Percentiles rank a stretch among this genome's conserved stretches.
These are phyloP conservation scores for Xerocomus potaroensis DNA, from an alignment of 768 basidiomycete genomes.

Conservation along the genomic window DNA sequence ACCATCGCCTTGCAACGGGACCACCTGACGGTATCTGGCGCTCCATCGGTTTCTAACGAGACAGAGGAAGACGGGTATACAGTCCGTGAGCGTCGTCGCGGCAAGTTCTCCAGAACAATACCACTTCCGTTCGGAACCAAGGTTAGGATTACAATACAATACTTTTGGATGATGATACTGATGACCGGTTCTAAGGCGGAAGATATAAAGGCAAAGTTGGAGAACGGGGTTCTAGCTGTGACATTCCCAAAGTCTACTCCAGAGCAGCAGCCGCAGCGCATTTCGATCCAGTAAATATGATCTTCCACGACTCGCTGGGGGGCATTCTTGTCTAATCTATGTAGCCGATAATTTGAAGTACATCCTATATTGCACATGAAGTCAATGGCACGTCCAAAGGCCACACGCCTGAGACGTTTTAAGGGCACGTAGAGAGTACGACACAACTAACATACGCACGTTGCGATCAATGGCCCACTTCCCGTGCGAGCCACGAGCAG, in stretches of 20 bases:
- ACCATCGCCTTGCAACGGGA: constrained; percentile 44
- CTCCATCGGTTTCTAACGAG: constrained; percentile 30
- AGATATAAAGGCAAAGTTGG: constrained; percentile 45
- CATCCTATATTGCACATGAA: too few species aligned
- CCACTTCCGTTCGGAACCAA: constrained; percentile 46
- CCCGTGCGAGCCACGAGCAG: too few species aligned
- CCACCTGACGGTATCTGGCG: constrained; percentile 45
- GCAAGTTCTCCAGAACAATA: constrained; percentile 43
- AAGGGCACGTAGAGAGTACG: too few species aligned
- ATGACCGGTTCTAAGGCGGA: constrained; percentile 28
- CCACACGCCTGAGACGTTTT: too few species aligned
- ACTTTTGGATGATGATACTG: not conserved
- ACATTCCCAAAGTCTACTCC: constrained; percentile 40
- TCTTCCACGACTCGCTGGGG: too few species aligned
- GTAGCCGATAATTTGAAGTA: too few species aligned
- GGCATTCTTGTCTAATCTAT: too few species aligned
- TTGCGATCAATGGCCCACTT: too few species aligned
- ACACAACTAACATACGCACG: too few species aligned
- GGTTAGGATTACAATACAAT: constrained; percentile 29
- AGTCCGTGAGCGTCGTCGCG: constrained; percentile 42
- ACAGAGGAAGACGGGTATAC: constrained; percentile 37
- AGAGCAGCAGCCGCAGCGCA: constrained; percentile 39
- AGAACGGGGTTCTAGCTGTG: constrained; percentile 41
- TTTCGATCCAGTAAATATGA: constrained; percentile 21
- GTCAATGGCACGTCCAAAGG: too few species aligned